Evolutionary conservation across 768 basidiomycete genomes (phyloP).

Genomic region (Tricholoma hemisulphureum): DNA sequence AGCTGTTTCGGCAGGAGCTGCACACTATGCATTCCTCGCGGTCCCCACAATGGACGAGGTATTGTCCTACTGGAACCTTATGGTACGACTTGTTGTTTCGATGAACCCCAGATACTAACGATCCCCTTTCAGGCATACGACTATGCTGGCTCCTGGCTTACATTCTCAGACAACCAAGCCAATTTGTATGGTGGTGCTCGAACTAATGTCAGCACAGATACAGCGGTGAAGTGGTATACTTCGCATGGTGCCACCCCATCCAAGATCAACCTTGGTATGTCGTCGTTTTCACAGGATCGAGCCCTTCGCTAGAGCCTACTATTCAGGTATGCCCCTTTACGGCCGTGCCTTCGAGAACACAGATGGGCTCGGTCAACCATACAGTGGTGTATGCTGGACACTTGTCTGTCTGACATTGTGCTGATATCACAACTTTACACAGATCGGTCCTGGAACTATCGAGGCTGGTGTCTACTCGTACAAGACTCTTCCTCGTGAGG

Average conservation of each 20-base stretch:
- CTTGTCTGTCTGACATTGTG: not conserved
- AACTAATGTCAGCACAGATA: constrained; percentile 66
- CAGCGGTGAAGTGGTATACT: constrained; percentile 60
- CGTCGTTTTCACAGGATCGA: not conserved
- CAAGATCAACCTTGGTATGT: constrained; percentile 66
- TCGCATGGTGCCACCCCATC: constrained; percentile 57
- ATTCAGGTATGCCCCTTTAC: constrained; percentile 71
- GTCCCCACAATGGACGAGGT: constrained; percentile 64
- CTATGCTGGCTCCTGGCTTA: constrained; percentile 77
- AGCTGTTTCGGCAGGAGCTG: constrained; percentile 62
- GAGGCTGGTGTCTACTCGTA: constrained; percentile 78
- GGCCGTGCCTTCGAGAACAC: constrained; percentile 78
- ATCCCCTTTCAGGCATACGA: constrained; percentile 55
- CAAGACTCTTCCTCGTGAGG: constrained; percentile 59
- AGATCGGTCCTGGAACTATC: constrained; percentile 73
- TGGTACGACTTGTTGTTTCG: constrained; percentile 41
- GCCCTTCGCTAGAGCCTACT: not conserved
- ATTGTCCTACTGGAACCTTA: constrained; percentile 78
- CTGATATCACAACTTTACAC: not conserved
- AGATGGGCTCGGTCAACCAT: constrained; percentile 61
- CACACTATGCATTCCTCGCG: constrained; percentile 56
- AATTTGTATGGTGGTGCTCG: constrained; percentile 66
- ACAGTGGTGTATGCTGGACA: constrained; percentile 52
- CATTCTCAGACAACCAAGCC: constrained; percentile 53
- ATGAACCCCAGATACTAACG: not conserved